A percentile compares a stretch with the other conserved stretches of the same genome.
Conservation (phyloP, 352 stramenopile genomes). For the Phytophthora uliginosa region DNA sequence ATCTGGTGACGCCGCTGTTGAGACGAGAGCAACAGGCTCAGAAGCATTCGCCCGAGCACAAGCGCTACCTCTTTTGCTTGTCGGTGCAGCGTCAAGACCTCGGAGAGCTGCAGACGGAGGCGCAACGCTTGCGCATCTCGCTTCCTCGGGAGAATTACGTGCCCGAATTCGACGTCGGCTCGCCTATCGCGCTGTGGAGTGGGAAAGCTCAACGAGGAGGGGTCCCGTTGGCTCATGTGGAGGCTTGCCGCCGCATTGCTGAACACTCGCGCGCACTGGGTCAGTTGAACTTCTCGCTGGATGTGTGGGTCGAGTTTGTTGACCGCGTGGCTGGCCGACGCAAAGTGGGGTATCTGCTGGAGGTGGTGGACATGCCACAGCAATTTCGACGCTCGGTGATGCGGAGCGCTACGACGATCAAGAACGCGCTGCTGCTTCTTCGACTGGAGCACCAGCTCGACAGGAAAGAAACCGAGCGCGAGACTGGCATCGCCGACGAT, state of each 20-base stretch:
- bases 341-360: conserved; percentile 80
- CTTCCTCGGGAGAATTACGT: conserved; percentile 10
- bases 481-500: conserved; percentile 32
- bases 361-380: conserved; percentile 45
- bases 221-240: conserved; percentile 29
- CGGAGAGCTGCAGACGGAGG: neutral
- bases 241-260: conserved; percentile 34
- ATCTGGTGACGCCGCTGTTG: conserved; percentile 34
- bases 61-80: conserved; percentile 63
- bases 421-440: conserved; percentile 65
- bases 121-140: conserved; percentile 10
- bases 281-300: conserved; percentile 61
- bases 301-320: conserved; percentile 81
- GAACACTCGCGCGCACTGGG: conserved; percentile 36
- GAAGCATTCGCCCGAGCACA: conserved; percentile 21
- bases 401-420: conserved; percentile 69
- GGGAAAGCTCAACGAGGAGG: conserved; percentile 19
- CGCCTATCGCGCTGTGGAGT: conserved; percentile 27
- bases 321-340: conserved; percentile 61
- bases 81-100: conserved; percentile 48
- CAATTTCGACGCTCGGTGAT: conserved; percentile 48
- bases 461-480: conserved; percentile 28
- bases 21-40: neutral
- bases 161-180: conserved; percentile 26
- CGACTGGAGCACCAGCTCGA: conserved; percentile 40